phyloP scores from a whole-genome alignment of 345 rosid genomes.

The Turritis glabra region DNA sequence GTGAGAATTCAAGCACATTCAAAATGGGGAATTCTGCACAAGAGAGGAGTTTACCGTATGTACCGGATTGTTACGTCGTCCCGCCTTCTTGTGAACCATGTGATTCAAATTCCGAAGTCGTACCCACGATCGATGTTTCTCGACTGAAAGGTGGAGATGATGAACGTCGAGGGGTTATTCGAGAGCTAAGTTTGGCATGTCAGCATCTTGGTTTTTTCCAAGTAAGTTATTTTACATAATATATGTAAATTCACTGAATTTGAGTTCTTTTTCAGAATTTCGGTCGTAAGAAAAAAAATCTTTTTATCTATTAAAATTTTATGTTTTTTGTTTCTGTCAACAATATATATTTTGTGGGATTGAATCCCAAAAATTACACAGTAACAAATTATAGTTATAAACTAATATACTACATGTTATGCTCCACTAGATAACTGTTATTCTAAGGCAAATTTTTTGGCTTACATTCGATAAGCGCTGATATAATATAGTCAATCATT shows the following conservation, averaged over 20 bases:
- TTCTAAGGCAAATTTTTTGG: neutral
- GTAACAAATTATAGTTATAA: neutral
- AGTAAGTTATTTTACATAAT: constrained; percentile 35
- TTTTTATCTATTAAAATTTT: neutral
- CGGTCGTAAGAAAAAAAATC: too few species aligned
- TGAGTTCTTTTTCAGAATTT: neutral
- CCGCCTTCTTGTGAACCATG: constrained; percentile 39
- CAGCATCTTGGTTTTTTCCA: constrained; percentile 55
- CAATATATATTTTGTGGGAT: neutral
- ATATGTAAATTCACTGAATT: neutral
- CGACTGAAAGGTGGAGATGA: constrained; percentile 35
- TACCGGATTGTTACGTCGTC: constrained; percentile 42
- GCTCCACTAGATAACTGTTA: neutral
- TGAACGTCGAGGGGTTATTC: constrained; percentile 41
- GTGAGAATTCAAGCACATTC: constrained; percentile 37
- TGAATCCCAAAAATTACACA: neutral
- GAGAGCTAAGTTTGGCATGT: constrained; percentile 50
- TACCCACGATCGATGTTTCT: constrained; percentile 55
- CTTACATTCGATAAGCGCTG: neutral
- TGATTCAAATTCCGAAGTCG: constrained; percentile 18
- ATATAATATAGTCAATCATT: neutral
- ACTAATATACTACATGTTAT: neutral
- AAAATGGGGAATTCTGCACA: constrained; percentile 51
- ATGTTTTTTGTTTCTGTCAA: neutral
- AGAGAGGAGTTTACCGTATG: constrained; percentile 46